Evolutionary conservation across 2,329 filamentous ascomycete genomes (phyloP).

Genomic region (Diplodia mutila): DNA sequence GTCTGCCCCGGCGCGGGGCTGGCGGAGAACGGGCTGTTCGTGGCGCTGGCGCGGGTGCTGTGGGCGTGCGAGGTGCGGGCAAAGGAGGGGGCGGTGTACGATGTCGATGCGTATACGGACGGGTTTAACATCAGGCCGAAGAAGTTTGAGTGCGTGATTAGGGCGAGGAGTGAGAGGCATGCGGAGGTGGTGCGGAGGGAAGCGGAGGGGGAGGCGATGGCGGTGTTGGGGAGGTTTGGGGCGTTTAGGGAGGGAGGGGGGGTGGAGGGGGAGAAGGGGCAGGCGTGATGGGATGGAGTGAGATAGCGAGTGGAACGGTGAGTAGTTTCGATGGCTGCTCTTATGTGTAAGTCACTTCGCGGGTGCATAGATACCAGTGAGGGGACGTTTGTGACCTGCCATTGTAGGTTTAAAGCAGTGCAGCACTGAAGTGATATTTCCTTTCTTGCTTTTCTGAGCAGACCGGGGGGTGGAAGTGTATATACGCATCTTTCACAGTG

Average conservation of each 20-base stretch:
- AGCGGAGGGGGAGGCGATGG: constrained; percentile 2
- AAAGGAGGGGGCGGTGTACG: constrained; percentile 37
- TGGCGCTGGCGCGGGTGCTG: constrained; percentile 39
- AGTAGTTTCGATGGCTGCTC: no score
- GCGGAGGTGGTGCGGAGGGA: constrained; percentile 38
- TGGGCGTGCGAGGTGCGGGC: constrained; percentile 43
- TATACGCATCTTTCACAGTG: no score
- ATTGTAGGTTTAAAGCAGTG: no score
- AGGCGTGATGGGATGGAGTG: neutral
- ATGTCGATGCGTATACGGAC: constrained; percentile 47
- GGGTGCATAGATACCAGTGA: no score
- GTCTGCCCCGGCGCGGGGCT: constrained; percentile 41
- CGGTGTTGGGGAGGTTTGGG: constrained; percentile 13
- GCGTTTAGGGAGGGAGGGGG: neutral
- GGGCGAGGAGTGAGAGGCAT: constrained; percentile 38
- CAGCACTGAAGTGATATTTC: no score
- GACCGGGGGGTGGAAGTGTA: no score
- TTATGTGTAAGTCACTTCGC: no score
- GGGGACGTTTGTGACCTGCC: no score
- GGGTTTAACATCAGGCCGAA: constrained; percentile 47
- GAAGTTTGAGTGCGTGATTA: constrained; percentile 42
- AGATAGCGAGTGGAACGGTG: no score
- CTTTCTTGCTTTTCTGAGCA: no score
- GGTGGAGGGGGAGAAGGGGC: neutral
- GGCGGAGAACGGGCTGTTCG: constrained; percentile 38